Percentiles rank a stretch among this genome's conserved stretches.
phyloP scores from a whole-genome alignment of 768 basidiomycete species.

The Collybiopsis confluens region DNA sequence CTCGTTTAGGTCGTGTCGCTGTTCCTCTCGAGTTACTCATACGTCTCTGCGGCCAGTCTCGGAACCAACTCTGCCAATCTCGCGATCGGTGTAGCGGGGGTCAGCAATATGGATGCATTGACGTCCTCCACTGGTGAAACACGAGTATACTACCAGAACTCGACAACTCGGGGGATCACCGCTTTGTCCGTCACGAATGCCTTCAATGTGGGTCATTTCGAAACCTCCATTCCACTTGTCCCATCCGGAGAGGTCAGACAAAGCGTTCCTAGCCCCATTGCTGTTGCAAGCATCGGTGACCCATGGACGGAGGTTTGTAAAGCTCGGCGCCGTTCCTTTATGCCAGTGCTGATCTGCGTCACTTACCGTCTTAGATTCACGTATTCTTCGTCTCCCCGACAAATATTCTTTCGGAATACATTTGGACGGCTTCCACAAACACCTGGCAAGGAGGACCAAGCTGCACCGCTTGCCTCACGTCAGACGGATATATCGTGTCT shows the following conservation, averaged over 20 bases:
- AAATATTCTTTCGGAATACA: conserved; percentile 8
- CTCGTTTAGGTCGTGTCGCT: no score
- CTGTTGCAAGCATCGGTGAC: not conserved
- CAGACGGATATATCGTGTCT: not conserved
- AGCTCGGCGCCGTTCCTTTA: no score
- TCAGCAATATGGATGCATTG: not conserved
- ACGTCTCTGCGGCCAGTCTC: no score
- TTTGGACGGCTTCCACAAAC: not conserved
- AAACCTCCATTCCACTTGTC: not conserved
- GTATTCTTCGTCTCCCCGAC: conserved; percentile 8
- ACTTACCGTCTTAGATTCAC: conserved; percentile 7
- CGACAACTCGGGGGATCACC: not conserved
- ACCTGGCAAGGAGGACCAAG: conserved; percentile 1
- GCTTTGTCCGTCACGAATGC: not conserved
- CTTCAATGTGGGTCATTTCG: not conserved
- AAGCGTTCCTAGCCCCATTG: not conserved
- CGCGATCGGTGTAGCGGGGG: not conserved
- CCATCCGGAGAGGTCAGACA: not conserved
- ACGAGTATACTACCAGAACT: not conserved
- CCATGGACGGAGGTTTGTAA: not conserved
- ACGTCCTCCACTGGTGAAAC: not conserved
- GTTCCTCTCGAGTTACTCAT: no score
- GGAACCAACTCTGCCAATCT: not conserved
- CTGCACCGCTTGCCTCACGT: conserved; percentile 7
- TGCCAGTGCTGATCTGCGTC: no score